Evolutionary conservation across 2,329 filamentous ascomycete genomes (phyloP).

Genomic region (Exserohilum turcica): DNA sequence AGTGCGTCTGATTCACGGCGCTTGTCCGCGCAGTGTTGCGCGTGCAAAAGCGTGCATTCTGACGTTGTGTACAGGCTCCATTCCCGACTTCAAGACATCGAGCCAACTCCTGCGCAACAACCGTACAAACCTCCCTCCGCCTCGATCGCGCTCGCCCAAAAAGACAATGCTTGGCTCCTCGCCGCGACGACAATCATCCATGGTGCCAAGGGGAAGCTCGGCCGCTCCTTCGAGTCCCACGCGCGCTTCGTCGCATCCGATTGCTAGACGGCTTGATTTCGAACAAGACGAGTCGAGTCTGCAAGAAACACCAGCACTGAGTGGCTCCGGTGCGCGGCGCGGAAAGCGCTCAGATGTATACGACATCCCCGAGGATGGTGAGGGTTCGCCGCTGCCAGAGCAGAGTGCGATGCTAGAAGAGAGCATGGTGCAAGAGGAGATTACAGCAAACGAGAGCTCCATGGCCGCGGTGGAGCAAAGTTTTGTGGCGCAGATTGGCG

Average conservation of each 20-base stretch:
- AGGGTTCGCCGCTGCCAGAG: slow-evolving; percentile 34
- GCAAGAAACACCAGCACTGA: slow-evolving; percentile 40
- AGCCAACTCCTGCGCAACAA: slow-evolving; percentile 54
- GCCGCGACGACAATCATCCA: slow-evolving; percentile 64
- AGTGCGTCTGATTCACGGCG: slow-evolving; percentile 53
- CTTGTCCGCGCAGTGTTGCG: slow-evolving; percentile 3
- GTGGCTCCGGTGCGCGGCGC: slow-evolving; percentile 41
- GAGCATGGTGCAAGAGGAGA: slow-evolving; percentile 41
- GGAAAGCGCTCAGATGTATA: slow-evolving; percentile 40
- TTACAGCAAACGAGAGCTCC: slow-evolving; percentile 32
- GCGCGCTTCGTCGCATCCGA: slow-evolving; percentile 43
- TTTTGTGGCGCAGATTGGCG: slow-evolving; percentile 34
- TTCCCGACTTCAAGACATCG: slow-evolving; percentile 55
- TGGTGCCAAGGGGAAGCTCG: slow-evolving; percentile 61
- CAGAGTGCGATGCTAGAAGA: slow-evolving; percentile 39
- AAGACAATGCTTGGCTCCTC: slow-evolving; percentile 66
- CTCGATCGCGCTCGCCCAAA: slow-evolving; percentile 63
- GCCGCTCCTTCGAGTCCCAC: slow-evolving; percentile 34
- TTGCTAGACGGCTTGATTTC: slow-evolving; percentile 64
- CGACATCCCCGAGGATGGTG: slow-evolving; percentile 34
- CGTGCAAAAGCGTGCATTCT: neutral
- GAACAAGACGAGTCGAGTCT: slow-evolving; percentile 46
- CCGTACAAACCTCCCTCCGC: slow-evolving; percentile 54
- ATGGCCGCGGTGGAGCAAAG: slow-evolving; percentile 34
- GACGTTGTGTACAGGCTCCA: slow-evolving; percentile 49